Evolutionary conservation across 345 rosid genomes (phyloP).

Genomic region (Aethionema arabicum): DNA sequence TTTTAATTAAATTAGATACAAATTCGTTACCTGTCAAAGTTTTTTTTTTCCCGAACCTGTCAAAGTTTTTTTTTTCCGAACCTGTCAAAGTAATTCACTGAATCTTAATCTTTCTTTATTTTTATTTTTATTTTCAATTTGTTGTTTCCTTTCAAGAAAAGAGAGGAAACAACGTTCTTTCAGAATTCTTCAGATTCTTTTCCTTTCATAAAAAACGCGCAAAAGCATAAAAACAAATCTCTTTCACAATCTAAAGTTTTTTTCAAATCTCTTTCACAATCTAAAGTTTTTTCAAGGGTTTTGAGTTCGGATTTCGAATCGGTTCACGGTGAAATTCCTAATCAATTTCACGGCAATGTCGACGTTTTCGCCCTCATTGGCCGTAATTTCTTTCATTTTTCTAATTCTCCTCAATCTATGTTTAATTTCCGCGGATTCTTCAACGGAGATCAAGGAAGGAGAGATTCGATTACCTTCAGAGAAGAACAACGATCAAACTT

Average conservation of each 20-base stretch:
- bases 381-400: slow-evolving; percentile 7
- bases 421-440: slow-evolving; percentile 3
- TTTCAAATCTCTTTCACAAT: neutral
- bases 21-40: neutral
- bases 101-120: slow-evolving; percentile 6
- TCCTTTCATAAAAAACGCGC: neutral
- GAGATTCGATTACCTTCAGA: slow-evolving; percentile 37
- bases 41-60: slow-evolving; percentile 30
- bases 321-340: slow-evolving; percentile 15
- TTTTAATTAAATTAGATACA: no score
- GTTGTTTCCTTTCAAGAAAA: slow-evolving; percentile 30
- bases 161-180: slow-evolving; percentile 32
- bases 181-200: slow-evolving; percentile 22
- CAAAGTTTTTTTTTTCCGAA: slow-evolving; percentile 24
- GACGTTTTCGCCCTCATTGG: slow-evolving; percentile 30
- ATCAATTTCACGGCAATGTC: slow-evolving; percentile 30
- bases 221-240: neutral
- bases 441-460: slow-evolving; percentile 19
- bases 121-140: neutral
- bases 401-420: slow-evolving; percentile 11
- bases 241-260: neutral
- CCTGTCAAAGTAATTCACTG: no score
- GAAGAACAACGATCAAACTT: slow-evolving; percentile 26
- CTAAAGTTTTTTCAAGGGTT: slow-evolving; percentile 9
- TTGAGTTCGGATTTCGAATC: neutral